Evolutionary conservation across 2,329 filamentous ascomycete species (phyloP), one percentile per base, ranked within the genome.

Genomic region (Ophiobolus disseminans): DNA sequence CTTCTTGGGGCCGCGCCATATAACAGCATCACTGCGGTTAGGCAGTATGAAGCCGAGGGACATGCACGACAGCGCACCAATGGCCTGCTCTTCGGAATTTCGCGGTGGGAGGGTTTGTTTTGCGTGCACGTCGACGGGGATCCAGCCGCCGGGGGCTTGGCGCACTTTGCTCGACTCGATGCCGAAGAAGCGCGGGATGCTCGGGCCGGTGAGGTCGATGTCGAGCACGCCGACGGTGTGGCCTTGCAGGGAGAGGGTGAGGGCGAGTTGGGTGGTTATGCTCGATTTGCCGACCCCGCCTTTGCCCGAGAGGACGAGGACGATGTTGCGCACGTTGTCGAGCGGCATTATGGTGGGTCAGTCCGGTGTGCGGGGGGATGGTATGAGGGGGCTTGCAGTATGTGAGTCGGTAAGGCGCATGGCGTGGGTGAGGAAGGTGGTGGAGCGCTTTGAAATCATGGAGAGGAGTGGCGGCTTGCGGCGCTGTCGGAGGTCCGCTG

Each of bases 1-100:
- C 78, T 99, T 99, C 76, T 99, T 99, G 2, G 94, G 94, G 0
- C 94, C 94, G 43, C 94, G 85, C 94, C 94, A 99, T 30, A 99
- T 94, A 0, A 99, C 92, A 0, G 94, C 93, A 63, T 97, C 91
- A 54, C 89, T 90, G 62, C 93, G 81, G 53, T 86, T 84, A 3
- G 87, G 86, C 5, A 99, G 82, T 5, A 99, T 82, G 65, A 99
- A 97, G 2, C 92, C 94, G 1, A 99, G 80, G 45, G 91, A 96
- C 89, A 97, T 97, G 72, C 91, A 94, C 52, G 85, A 82, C 8
- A 93, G 79, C 25, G 86, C 78, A 1, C 89, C 89, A 19, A 86
- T 75, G 2, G 79, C 36, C 40, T 59, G 56, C 48, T 53, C 28
- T 48, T 31, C 28, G 30, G 34, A n/a, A 28, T 41, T 4, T 57